Percentiles rank a stretch among this genome's conserved stretches.
Evolutionary conservation across 305 asterid genomes (phyloP).

Genomic region (Fraxinus albicans): DNA sequence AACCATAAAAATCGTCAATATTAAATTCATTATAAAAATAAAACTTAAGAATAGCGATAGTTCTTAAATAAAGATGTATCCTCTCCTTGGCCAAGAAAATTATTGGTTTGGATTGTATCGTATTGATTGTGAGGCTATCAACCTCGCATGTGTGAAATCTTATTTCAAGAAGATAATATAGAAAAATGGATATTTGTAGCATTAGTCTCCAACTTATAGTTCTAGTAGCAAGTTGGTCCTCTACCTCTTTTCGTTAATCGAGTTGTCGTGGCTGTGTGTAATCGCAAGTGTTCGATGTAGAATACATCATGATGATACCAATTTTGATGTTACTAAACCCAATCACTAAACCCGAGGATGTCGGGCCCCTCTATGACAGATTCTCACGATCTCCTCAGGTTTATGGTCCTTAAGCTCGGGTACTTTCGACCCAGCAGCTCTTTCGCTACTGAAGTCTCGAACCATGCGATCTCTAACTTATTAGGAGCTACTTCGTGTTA

Average conservation of each 20-base stretch:
- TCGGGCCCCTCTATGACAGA: too few species aligned
- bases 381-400: too few species aligned
- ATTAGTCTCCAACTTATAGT: not conserved
- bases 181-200: not conserved
- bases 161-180: too few species aligned
- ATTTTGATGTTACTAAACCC: too few species aligned
- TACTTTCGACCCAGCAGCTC: too few species aligned
- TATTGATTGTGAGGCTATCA: not conserved
- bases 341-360: too few species aligned
- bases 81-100: not conserved
- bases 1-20: not conserved
- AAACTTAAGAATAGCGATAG: not conserved
- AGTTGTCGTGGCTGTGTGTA: not conserved
- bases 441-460: too few species aligned
- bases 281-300: not conserved
- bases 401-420: too few species aligned
- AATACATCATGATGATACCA: too few species aligned
- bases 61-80: not conserved
- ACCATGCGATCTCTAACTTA: too few species aligned
- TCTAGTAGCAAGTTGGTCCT: not conserved
- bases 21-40: too few species aligned
- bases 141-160: not conserved
- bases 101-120: not conserved
- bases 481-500: too few species aligned
- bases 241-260: not conserved